Conservation (phyloP, 106 monocot genomes). For the Xerophyta viscosa region DNA sequence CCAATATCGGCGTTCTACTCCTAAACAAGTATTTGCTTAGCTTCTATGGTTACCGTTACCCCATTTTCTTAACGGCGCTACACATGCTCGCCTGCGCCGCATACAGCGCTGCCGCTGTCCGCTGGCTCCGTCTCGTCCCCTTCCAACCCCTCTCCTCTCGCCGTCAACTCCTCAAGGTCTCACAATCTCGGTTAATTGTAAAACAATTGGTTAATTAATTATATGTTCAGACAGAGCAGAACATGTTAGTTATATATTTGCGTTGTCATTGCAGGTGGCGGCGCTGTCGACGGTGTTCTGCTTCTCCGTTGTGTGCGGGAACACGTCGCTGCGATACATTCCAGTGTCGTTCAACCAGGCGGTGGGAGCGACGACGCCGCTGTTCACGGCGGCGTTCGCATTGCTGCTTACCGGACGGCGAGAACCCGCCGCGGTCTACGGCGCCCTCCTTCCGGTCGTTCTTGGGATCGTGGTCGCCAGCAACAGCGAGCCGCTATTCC, state of each 20-base stretch:
- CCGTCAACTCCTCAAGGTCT: constrained; percentile 10
- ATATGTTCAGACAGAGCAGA: no score
- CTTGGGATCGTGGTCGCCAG: constrained; percentile 11
- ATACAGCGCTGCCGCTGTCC: constrained; percentile 6
- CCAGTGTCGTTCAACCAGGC: constrained; percentile 19
- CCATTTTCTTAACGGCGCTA: constrained; percentile 12
- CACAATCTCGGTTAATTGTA: background rate
- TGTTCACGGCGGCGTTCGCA: constrained; percentile 14
- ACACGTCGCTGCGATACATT: constrained; percentile 18
- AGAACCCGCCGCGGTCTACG: constrained; percentile 6
- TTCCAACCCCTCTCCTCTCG: constrained; percentile 7
- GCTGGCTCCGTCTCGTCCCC: constrained; percentile 12
- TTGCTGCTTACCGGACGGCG: constrained; percentile 7
- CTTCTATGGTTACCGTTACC: constrained; percentile 12
- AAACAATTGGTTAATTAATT: no score
- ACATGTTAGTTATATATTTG: background rate
- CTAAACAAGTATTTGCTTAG: constrained; percentile 13
- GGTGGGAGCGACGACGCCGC: constrained; percentile 10
- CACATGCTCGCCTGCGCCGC: constrained; percentile 14
- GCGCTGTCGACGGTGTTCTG: constrained; percentile 14
- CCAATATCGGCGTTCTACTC: constrained; percentile 14
- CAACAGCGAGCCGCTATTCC: constrained; percentile 17
- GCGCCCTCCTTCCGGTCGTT: constrained; percentile 13
- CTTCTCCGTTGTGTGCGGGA: constrained; percentile 20
- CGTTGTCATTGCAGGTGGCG: background rate